Percentiles rank a stretch among this genome's conserved stretches.
Conservation (phyloP, 768 basidiomycete species). For the Chalciporus pseudorubinellus region DNA sequence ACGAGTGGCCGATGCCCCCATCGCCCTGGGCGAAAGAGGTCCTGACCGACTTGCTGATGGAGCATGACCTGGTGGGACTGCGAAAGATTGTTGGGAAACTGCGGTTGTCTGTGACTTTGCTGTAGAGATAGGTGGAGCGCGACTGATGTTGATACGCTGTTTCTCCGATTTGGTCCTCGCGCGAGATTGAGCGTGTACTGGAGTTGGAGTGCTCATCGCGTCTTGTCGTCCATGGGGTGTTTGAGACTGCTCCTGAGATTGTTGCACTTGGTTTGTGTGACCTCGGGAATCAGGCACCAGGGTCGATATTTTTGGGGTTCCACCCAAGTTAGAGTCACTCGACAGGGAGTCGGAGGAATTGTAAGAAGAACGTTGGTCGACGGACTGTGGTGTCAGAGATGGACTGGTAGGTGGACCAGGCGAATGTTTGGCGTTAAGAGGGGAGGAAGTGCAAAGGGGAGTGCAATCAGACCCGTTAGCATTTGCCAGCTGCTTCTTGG, state of each 20-base stretch:
- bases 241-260: conserved; percentile 6
- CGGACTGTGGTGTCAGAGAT: conserved; percentile 50
- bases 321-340: conserved; percentile 57
- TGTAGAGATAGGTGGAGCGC: conserved; percentile 38
- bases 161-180: conserved; percentile 48
- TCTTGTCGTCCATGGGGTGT: conserved; percentile 13
- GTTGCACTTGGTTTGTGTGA: conserved; percentile 10
- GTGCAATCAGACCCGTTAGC: conserved; percentile 45
- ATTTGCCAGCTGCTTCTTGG: conserved; percentile 49
- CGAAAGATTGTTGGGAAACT: conserved; percentile 42
- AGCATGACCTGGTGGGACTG: conserved; percentile 23
- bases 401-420: conserved; percentile 41
- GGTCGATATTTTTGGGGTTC: conserved; percentile 28
- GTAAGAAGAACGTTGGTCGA: conserved; percentile 68
- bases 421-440: conserved; percentile 19
- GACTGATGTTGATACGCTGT: conserved; percentile 45
- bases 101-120: conserved; percentile 29
- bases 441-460: conserved; percentile 27
- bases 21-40: conserved; percentile 63
- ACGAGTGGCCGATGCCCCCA: conserved; percentile 75
- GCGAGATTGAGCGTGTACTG: conserved; percentile 24
- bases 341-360: conserved; percentile 78
- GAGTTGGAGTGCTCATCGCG: conserved; percentile 24
- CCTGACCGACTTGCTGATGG: conserved; percentile 40
- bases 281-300: conserved; percentile 28